Evolutionary conservation across 169 alveolate genomes (phyloP), one percentile per base, ranked within the genome.

Genomic region (Besnoitia besnoiti): DNA sequence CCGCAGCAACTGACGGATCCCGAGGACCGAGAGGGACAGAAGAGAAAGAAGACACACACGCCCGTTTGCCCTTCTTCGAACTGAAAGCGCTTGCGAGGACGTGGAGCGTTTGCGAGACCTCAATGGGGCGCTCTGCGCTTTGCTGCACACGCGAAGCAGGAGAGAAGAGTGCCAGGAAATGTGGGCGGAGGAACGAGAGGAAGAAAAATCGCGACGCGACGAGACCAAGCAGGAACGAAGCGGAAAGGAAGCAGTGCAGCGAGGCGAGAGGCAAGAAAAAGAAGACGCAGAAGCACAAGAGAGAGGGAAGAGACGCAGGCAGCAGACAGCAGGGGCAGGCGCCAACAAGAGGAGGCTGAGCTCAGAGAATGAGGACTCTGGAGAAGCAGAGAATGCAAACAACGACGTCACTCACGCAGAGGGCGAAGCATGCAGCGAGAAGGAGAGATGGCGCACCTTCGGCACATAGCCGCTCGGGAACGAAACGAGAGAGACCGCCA

Each of bases 21-120:
- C 33, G 1, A n/a, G 67, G n/a, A 55, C 30, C 30, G 67, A 55
- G 24, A 14, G 67, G 67, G 3, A 55, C 33, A n/a, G 27, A 55
- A 19, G 67, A 19, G 67, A 55, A 55, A 55, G 24, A 16, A 7
- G 59, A 49, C 59, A 10, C n/a, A n/a, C n/a, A 16, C 24, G 16
- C n/a, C n/a, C 82, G 16, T 8, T 8, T 37, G 27, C 82, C 82
- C 27, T 37, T n/a, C 82, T 73, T 73, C 35, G 14, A 24, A 8
- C 39, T n/a, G 44, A 73, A 73, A n/a, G n/a, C 82, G 47, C 19
- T 37, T 14, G 87, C 87, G 30, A 77, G 47, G 37, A 77, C 44
- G 30, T 42, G n/a, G 40, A 77, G 59, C 12, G 59, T 42, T 55
- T 77, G 87, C 49, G 87, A 77, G 50, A 77, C 87, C 55, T 77